A percentile compares a stretch with the other conserved stretches of the same genome.
phyloP scores from a whole-genome alignment of 495 filamentous ascomycete genomes.

The Penicillium steckii region DNA sequence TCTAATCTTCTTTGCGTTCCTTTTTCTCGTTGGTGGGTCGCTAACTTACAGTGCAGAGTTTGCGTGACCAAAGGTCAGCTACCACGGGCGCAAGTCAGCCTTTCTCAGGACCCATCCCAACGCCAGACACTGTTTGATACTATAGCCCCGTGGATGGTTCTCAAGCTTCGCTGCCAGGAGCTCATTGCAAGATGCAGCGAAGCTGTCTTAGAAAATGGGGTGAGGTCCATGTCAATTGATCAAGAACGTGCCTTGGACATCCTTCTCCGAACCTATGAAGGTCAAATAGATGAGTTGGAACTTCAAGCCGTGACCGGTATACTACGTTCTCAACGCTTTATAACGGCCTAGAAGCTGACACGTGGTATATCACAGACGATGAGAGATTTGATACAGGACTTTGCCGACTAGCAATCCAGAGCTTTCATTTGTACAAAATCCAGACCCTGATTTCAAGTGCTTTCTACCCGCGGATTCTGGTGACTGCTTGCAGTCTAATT shows the following conservation, averaged over 20 bases:
- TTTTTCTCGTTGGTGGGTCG: not conserved
- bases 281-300: slow-evolving; percentile 34
- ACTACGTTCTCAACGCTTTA: not conserved
- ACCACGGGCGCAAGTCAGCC: slow-evolving; percentile 28
- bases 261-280: slow-evolving; percentile 36
- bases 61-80: slow-evolving; percentile 41
- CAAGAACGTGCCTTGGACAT: slow-evolving; percentile 39
- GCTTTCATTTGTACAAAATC: slow-evolving; percentile 44
- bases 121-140: slow-evolving; percentile 32
- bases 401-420: slow-evolving; percentile 38
- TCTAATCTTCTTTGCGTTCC: not conserved
- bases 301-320: slow-evolving; percentile 29
- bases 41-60: slow-evolving; percentile 15
- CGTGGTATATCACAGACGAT: slow-evolving; percentile 19
- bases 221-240: slow-evolving; percentile 37
- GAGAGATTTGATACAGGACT: slow-evolving; percentile 31
- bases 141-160: slow-evolving; percentile 28
- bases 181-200: slow-evolving; percentile 35
- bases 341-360: not conserved
- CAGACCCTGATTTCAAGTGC: slow-evolving; percentile 27
- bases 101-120: slow-evolving; percentile 36
- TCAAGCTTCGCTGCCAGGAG: slow-evolving; percentile 38
- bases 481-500: slow-evolving; percentile 36
- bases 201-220: slow-evolving; percentile 34
- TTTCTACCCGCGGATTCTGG: slow-evolving; percentile 33